Evolutionary conservation across 2,329 filamentous ascomycete genomes (phyloP).

Genomic region (Drechslera avenae): DNA sequence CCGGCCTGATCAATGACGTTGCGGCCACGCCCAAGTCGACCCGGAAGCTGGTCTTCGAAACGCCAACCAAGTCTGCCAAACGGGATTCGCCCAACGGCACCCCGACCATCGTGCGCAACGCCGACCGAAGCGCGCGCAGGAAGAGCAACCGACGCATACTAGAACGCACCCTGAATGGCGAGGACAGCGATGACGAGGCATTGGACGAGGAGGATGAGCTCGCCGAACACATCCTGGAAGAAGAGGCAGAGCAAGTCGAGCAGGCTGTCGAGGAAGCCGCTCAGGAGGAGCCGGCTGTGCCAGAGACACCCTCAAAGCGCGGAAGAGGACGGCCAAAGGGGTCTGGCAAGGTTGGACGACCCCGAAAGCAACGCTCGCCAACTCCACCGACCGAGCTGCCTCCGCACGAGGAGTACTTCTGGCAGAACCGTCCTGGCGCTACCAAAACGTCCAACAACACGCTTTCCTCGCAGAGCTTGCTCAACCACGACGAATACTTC

Average conservation of each 20-base stretch:
- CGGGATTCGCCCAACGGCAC: conserved; percentile 53
- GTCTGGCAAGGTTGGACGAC: conserved; percentile 52
- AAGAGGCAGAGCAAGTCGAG: conserved; percentile 51
- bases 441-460: conserved; percentile 87
- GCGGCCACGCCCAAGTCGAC: conserved; percentile 51
- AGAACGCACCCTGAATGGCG: conserved; percentile 69
- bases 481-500: conserved; percentile 94
- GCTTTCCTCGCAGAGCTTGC: conserved; percentile 72
- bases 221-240: conserved; percentile 70
- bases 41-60: conserved; percentile 55
- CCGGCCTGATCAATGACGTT: conserved; percentile 24
- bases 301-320: conserved; percentile 62
- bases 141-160: conserved; percentile 82
- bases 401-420: conserved; percentile 90
- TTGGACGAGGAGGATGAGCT: conserved; percentile 70
- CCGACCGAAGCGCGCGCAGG: conserved; percentile 82
- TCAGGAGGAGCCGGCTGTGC: conserved; percentile 42
- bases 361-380: conserved; percentile 69
- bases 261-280: conserved; percentile 32
- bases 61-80: conserved; percentile 47
- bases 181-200: conserved; percentile 69
- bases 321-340: conserved; percentile 49
- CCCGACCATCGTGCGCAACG: conserved; percentile 69
- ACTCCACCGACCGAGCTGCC: conserved; percentile 83
- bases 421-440: conserved; percentile 82